phyloP scores from a whole-genome alignment of 2,329 filamentous ascomycete species.

The Fusarium anthophilum region DNA sequence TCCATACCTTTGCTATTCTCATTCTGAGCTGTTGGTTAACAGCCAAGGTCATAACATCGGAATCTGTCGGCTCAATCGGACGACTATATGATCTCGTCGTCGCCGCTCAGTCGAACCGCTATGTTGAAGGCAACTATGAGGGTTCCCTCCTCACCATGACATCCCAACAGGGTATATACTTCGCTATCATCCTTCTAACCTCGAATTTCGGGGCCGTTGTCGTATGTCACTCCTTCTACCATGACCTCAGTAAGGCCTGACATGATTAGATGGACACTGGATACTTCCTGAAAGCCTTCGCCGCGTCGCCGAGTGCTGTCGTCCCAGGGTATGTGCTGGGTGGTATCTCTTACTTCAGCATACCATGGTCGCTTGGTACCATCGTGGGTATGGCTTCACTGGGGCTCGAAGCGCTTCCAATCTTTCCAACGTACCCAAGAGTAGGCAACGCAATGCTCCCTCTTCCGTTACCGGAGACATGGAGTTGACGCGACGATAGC shows the following conservation, averaged over 20 bases:
- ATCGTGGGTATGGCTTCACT: background rate
- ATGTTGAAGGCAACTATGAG: background rate
- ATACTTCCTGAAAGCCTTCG: background rate
- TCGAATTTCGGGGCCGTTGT: background rate
- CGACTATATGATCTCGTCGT: background rate
- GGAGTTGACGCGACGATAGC: fast-evolving
- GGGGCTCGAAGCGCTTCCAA: background rate
- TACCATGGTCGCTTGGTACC: background rate
- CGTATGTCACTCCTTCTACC: fast-evolving
- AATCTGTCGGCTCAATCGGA: background rate
- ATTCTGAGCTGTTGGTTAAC: background rate
- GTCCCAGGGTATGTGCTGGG: background rate
- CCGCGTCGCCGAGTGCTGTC: background rate
- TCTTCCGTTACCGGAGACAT: fast-evolving
- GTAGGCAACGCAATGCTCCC: background rate
- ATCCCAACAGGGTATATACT: background rate
- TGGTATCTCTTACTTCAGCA: background rate
- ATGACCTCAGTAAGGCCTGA: fast-evolving
- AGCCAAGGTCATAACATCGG: background rate
- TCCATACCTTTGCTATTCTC: background rate
- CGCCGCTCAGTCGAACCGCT: background rate
- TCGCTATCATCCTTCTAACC: background rate
- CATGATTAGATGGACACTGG: background rate
- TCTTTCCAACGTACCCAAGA: background rate
- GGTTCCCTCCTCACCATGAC: background rate